Evolutionary conservation across 345 rosid genomes (phyloP).

Genomic region (Gossypium thurberi): DNA sequence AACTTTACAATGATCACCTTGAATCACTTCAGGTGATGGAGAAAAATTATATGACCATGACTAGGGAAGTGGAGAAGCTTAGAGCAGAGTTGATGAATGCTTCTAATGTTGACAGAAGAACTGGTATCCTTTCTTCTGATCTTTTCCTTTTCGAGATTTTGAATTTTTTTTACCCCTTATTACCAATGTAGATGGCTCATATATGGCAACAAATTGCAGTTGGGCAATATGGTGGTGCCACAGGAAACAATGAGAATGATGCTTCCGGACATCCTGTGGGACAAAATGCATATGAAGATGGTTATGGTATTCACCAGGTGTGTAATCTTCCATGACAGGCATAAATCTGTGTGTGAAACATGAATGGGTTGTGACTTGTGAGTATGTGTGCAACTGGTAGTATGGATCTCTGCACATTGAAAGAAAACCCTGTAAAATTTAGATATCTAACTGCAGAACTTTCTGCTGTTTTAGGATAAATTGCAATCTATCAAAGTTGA

Average conservation of each 20-base stretch:
- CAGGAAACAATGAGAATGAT: conserved; percentile 45
- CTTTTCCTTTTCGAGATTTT: neutral
- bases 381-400: too few relatives aligned
- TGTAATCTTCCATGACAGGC: conserved; percentile 16
- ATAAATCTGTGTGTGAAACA: neutral
- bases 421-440: too few relatives aligned
- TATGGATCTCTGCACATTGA: too few relatives aligned
- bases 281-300: conserved; percentile 45
- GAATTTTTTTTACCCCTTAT: neutral
- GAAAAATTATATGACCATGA: conserved; percentile 75
- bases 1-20: conserved; percentile 79
- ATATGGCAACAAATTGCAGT: conserved; percentile 32
- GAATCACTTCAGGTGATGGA: conserved; percentile 93
- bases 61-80: conserved; percentile 89
- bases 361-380: neutral
- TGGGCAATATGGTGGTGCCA: conserved; percentile 49
- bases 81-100: conserved; percentile 64
- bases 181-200: conserved; percentile 4
- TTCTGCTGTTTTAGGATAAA: neutral
- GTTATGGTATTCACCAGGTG: conserved; percentile 59
- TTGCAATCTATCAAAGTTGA: neutral
- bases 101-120: conserved; percentile 49
- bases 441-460: too few relatives aligned
- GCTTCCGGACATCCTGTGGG: conserved; percentile 43
- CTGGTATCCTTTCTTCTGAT: conserved; percentile 31